These are phyloP conservation scores for Calonectria fujianensis DNA, from an alignment of 2,329 filamentous ascomycete genomes.

Conservation along the genomic window DNA sequence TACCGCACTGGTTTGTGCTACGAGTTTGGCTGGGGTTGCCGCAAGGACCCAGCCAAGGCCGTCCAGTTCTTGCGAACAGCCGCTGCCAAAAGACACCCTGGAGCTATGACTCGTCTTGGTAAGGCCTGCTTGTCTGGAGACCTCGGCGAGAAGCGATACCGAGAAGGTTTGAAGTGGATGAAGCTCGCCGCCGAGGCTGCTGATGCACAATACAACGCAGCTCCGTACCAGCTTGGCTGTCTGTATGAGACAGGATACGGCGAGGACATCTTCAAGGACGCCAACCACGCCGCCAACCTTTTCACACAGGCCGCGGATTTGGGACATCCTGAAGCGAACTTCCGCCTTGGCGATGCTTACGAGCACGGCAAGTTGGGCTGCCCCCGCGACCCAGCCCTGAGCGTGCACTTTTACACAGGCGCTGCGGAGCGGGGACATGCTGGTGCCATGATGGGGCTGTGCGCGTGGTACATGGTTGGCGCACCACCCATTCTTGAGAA, in stretches of 20 bases:
- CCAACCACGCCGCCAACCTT: slow-evolving; percentile 91
- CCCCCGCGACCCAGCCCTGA: slow-evolving; percentile 92
- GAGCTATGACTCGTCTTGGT: slow-evolving; percentile 93
- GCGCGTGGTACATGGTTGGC: slow-evolving; percentile 98
- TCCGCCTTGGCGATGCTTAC: slow-evolving; percentile 95
- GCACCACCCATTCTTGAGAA: slow-evolving; percentile 94
- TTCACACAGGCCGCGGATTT: slow-evolving; percentile 96
- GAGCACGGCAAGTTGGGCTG: slow-evolving; percentile 93
- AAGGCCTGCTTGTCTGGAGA: slow-evolving; percentile 93
- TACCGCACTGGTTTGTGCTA: slow-evolving; percentile 96
- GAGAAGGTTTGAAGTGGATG: slow-evolving; percentile 96
- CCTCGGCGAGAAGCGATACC: slow-evolving; percentile 89
- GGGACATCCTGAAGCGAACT: slow-evolving; percentile 90
- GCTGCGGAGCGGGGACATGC: slow-evolving; percentile 90
- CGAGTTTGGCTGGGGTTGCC: slow-evolving; percentile 97
- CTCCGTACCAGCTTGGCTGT: slow-evolving; percentile 91
- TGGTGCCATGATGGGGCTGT: slow-evolving; percentile 97
- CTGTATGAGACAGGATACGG: slow-evolving; percentile 96
- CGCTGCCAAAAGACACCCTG: slow-evolving; percentile 94
- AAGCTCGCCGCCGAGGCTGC: slow-evolving; percentile 94
- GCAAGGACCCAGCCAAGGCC: slow-evolving; percentile 91
- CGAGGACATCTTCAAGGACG: slow-evolving; percentile 94
- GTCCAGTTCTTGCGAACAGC: slow-evolving; percentile 94
- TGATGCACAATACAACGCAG: slow-evolving; percentile 92
- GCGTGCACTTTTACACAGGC: slow-evolving; percentile 97